Evolutionary conservation across 2,329 filamentous ascomycete genomes (phyloP), one percentile per base, ranked within the genome.

Genomic region (Fusarium sublunatum): DNA sequence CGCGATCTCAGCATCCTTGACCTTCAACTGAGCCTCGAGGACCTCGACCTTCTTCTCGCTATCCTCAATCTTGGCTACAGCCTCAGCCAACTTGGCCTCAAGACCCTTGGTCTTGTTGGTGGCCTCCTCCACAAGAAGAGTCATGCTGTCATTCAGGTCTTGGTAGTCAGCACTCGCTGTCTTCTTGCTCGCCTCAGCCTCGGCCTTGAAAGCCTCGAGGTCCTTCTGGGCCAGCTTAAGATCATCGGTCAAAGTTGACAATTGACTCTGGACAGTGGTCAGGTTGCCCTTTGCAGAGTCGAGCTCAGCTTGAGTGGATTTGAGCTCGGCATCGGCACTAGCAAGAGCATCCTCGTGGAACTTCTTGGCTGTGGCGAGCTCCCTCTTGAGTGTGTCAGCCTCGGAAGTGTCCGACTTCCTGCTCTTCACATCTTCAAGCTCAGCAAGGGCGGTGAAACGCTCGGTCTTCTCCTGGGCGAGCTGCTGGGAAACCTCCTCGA

Each of bases 141-240:
- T 87, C 78, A 89, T 81, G 58, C 83, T 86, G 47, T 89, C 85
- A 70, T 86, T 84, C 77, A 89, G 83, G 62, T 88, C 85, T 70
- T 84, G 81, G 74, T 86, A 88, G 72, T 88, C 85, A n/a, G 81
- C 79, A 72, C 81, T 78, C 42, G 82, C 78, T n/a, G 80, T 85
- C 81, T 86, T 86, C 48, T 78, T 69, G 71, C 80, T 81, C 10
- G 80, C 80, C 10, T 83, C 81, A 4, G 81, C 79, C 67, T 84
- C 81, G 22, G 80, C 77, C 73, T 79, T 81, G 66, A 82, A 76
- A 7, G 82, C 79, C 60, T 85, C 82, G 1, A 87, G 76, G 47
- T 86, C 83, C 72, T 85, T 84, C 58, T 81, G 76, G 2, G 77
- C 73, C 51, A 84, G 74, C 40, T 78, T 76, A 2, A 86, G 71